Base-by-base conservation (phyloP, 139 green algal species). In the Zygnema cylindricum region DNA sequence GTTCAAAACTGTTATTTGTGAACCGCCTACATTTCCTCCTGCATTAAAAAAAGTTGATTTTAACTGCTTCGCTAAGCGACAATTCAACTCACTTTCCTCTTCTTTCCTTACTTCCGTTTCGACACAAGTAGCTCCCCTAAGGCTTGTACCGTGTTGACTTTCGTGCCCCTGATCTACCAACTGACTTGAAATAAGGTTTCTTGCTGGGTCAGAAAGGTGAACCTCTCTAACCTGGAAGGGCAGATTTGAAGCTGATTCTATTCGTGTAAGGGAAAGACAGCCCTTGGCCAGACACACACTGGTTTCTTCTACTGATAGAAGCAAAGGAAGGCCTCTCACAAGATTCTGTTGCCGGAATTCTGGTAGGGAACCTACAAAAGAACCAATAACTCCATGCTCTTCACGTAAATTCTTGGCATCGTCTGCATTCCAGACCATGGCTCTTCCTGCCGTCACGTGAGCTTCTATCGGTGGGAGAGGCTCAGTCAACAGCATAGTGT, bases 321-420 rank as follows among this genome's bases (percentile, higher is more conserved):
- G 23, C 78, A 85, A n/a, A n/a, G 78, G 78, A 32, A 85, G 78
- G 35, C 78, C 78, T 23, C 75, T 85, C 35, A 85, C 78, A 33
- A 54, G 39, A 35, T 77, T 77, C 78, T 85, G 78, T 2, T 35
- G 78, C 33, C 32, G 35, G 36, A 77, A 85, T 1, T 76, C 78
- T 33, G 78, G 78, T 2, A 85, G 39, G 35, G 35, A 2, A 0
- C 78, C 78, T n/a, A 43, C 76, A 41, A 83, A 71, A 43, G 76
- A 25, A 1, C 76, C 76, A 0, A 83, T 43, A 25, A 83, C 57
- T 3, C 76, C 76, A 3, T 83, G 76, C 76, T 73, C n/a, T 21
- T 33, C 22, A 16, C 76, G n/a, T 16, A 83, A 16, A n/a, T 11
- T 32, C 76, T 83, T 43, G 23, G 76, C 76, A 32, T n/a, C 32